Evolutionary conservation across 192 early-diverging fungal species (phyloP).

Genomic region (Kickxella alabastrina): DNA sequence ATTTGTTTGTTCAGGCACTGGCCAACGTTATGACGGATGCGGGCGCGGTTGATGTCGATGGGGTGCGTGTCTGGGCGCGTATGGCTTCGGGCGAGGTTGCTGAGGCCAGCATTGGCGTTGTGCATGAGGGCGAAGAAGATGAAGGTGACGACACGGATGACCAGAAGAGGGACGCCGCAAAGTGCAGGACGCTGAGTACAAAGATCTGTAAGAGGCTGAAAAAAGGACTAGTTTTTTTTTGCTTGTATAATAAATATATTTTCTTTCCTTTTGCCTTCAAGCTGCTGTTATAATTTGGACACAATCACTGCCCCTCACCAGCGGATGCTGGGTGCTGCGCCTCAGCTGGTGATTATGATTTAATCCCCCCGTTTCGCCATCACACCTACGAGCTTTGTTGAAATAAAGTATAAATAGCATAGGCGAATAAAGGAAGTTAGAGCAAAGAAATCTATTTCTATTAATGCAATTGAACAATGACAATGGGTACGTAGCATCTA

Average conservation of each 20-base stretch:
- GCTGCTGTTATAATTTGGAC: too few species aligned
- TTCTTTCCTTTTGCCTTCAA: too few species aligned
- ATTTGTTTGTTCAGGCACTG: conserved; percentile 19
- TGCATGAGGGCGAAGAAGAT: neutral
- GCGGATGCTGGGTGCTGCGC: too few species aligned
- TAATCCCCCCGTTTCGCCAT: too few species aligned
- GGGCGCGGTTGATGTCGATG: conserved; percentile 1
- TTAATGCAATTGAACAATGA: too few species aligned
- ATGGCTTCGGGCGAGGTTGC: conserved; percentile 13
- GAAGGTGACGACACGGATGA: neutral
- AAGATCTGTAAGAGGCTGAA: conserved; percentile 15
- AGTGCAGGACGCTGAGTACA: conserved; percentile 40
- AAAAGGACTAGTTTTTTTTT: neutral
- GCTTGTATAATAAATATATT: neutral
- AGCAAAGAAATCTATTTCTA: too few species aligned
- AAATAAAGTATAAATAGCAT: too few species aligned
- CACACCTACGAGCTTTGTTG: too few species aligned
- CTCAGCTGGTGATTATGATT: too few species aligned
- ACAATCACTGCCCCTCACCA: too few species aligned
- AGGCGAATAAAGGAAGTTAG: too few species aligned
- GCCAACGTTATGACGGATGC: neutral
- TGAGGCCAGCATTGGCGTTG: conserved; percentile 4
- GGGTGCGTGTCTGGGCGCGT: conserved; percentile 3
- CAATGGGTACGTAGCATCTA: too few species aligned
- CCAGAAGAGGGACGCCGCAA: neutral